Evolutionary conservation across 306 rosid genomes (phyloP).

Genomic region (Cucurbita moschata): DNA sequence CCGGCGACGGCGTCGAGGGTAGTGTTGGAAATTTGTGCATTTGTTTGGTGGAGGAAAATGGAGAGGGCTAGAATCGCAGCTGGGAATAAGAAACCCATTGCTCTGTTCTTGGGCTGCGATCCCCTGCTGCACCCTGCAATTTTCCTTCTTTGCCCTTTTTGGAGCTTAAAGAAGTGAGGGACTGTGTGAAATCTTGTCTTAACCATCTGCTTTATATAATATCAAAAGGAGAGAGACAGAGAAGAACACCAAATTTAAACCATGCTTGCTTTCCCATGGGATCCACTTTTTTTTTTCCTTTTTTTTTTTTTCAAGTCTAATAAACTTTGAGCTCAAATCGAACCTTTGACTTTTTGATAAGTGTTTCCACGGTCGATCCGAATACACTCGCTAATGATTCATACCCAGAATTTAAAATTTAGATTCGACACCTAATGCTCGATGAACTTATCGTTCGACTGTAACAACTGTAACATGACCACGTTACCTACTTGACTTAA

Average conservation of each 20-base stretch:
- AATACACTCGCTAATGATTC: too few species aligned
- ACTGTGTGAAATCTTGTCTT: constrained; percentile 30
- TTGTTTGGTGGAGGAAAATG: constrained; percentile 32
- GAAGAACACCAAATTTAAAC: not conserved
- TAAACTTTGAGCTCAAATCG: too few species aligned
- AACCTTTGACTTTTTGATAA: too few species aligned
- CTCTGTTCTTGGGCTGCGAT: constrained; percentile 29
- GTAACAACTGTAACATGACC: too few species aligned
- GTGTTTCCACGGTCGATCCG: too few species aligned
- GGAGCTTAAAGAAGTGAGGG: constrained; percentile 11
- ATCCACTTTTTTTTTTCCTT: not conserved
- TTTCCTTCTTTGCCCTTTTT: not conserved
- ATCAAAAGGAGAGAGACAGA: not conserved
- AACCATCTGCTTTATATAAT: constrained; percentile 30
- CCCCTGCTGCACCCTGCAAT: constrained; percentile 1
- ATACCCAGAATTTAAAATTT: too few species aligned
- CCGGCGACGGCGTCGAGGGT: constrained; percentile 17
- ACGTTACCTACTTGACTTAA: too few species aligned
- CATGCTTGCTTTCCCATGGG: not conserved
- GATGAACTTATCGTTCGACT: too few species aligned
- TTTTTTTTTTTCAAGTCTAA: too few species aligned
- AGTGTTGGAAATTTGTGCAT: constrained; percentile 11
- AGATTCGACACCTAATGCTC: too few species aligned
- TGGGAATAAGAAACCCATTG: constrained; percentile 39
- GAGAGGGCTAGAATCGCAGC: constrained; percentile 26